phyloP scores from a whole-genome alignment of 495 filamentous ascomycete species.

The Hypoxylon cercidicola region DNA sequence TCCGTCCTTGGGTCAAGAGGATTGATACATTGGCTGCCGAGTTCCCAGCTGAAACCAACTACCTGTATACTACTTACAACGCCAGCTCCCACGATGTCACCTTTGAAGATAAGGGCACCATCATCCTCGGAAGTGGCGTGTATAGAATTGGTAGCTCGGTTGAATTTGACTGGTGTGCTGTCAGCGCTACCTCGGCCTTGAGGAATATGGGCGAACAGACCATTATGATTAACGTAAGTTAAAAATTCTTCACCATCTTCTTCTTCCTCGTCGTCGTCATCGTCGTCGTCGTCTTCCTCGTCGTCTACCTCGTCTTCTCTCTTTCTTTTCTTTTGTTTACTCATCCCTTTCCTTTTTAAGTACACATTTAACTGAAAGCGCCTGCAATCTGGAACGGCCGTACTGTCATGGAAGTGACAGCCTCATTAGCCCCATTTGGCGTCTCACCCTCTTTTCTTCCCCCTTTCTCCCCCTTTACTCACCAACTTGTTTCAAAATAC shows the following conservation, averaged over 20 bases:
- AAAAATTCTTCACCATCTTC: constrained; percentile 1
- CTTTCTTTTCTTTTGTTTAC: no score
- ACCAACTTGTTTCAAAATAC: no score
- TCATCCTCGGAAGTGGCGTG: constrained; percentile 92
- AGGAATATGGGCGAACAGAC: constrained; percentile 95
- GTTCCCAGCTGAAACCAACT: constrained; percentile 97
- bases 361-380: no score
- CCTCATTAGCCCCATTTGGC: no score
- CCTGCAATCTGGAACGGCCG: no score
- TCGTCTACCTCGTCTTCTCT: no score
- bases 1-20: constrained; percentile 93
- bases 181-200: constrained; percentile 89
- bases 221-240: constrained; percentile 87
- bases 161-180: constrained; percentile 99
- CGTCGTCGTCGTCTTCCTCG: no score
- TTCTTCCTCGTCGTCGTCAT: not conserved
- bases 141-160: constrained; percentile 98
- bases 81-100: constrained; percentile 93
- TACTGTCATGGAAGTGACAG: no score
- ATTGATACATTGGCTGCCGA: constrained; percentile 97
- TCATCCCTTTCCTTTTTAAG: no score
- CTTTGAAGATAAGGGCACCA: constrained; percentile 91
- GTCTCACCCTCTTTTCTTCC: no score
- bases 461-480: no score
- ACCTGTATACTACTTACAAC: constrained; percentile 98